phyloP scores from a whole-genome alignment of 2,329 filamentous ascomycete genomes.

The Zymoseptoria pseudotritici region DNA sequence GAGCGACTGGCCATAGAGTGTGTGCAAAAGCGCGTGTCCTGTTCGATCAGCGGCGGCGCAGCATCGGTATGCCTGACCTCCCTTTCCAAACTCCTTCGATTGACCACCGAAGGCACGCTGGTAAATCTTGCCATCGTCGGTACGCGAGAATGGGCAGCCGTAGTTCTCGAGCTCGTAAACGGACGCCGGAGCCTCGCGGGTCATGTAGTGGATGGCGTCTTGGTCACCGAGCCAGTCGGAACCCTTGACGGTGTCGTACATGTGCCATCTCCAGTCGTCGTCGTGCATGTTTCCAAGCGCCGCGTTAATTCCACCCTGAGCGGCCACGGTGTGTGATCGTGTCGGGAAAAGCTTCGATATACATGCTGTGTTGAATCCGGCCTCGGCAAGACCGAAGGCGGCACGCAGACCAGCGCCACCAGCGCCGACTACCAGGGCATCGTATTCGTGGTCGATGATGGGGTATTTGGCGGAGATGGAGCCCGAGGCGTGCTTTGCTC shows the following conservation, averaged over 20 bases:
- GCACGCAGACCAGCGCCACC: slow-evolving; percentile 75
- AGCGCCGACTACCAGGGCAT: slow-evolving; percentile 88
- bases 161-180: slow-evolving; percentile 97
- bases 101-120: slow-evolving; percentile 98
- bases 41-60: slow-evolving; percentile 94
- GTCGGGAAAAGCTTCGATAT: slow-evolving; percentile 83
- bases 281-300: slow-evolving; percentile 93
- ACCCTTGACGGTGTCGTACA: slow-evolving; percentile 98
- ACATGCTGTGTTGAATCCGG: slow-evolving; percentile 83
- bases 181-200: slow-evolving; percentile 80
- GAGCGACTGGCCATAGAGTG: slow-evolving; percentile 93
- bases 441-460: slow-evolving; percentile 98
- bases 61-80: slow-evolving; percentile 95
- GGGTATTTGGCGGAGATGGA: slow-evolving; percentile 86
- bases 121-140: slow-evolving; percentile 95
- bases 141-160: slow-evolving; percentile 93
- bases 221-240: slow-evolving; percentile 97
- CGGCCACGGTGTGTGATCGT: slow-evolving; percentile 73
- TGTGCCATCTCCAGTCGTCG: slow-evolving; percentile 98
- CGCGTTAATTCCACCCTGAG: slow-evolving; percentile 74
- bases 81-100: slow-evolving; percentile 89
- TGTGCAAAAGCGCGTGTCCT: slow-evolving; percentile 94
- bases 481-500: slow-evolving; percentile 86
- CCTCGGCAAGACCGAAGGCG: slow-evolving; percentile 78
- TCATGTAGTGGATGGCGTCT: slow-evolving; percentile 98